These are phyloP conservation scores for Tolypocladium capitatum DNA, from an alignment of 2,329 filamentous ascomycete genomes.

Conservation along the genomic window DNA sequence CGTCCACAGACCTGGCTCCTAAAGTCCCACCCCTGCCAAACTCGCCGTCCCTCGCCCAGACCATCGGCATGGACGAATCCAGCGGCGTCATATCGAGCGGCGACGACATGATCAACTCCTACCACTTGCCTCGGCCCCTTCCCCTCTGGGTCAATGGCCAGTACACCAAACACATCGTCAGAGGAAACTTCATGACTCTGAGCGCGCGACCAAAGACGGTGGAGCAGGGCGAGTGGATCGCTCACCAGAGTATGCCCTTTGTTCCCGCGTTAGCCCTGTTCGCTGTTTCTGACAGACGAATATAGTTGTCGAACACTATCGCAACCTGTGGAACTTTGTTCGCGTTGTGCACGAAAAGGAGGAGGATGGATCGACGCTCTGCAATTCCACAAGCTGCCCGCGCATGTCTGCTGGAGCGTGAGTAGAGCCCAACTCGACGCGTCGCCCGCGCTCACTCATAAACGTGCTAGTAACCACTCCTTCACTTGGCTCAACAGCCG, in stretches of 20 bases:
- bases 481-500: conserved; percentile 93
- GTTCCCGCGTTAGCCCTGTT: not conserved
- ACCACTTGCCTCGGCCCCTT: conserved; percentile 51
- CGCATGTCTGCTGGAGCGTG: conserved; percentile 91
- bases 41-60: conserved; percentile 51
- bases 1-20: conserved; percentile 38
- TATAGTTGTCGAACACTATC: conserved; percentile 81
- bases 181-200: conserved; percentile 93
- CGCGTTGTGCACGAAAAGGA: conserved; percentile 80
- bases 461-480: conserved; percentile 56
- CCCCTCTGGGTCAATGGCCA: conserved; percentile 64
- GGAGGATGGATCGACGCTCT: conserved; percentile 62
- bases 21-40: conserved; percentile 48
- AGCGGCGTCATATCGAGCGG: conserved; percentile 31
- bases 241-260: conserved; percentile 68
- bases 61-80: conserved; percentile 55
- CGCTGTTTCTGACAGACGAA: conserved; percentile 2
- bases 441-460: not conserved
- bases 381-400: conserved; percentile 72
- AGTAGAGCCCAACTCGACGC: conserved; percentile 25
- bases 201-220: conserved; percentile 88
- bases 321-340: conserved; percentile 79
- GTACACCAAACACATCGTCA: conserved; percentile 78
- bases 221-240: conserved; percentile 89
- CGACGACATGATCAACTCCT: conserved; percentile 44